phyloP scores from a whole-genome alignment of 345 rosid species.

The Rhodamnia argentea region DNA sequence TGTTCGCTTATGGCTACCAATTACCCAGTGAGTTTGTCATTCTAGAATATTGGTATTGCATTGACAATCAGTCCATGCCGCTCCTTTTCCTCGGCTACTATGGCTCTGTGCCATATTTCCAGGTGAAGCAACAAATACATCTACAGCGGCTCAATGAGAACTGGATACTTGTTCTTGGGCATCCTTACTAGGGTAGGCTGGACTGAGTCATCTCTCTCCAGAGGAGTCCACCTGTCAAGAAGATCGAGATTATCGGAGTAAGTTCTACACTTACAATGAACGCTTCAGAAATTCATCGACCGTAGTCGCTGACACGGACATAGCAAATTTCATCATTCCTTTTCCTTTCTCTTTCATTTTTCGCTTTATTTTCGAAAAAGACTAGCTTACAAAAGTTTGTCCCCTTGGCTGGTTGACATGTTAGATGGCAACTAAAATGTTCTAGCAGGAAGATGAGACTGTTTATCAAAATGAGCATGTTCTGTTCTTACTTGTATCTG shows the following conservation, averaged over 20 bases:
- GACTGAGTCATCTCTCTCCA: slow-evolving; percentile 41
- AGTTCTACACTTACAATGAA: neutral
- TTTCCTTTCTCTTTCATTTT: neutral
- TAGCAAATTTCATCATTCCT: fast-evolving
- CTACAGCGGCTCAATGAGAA: slow-evolving; percentile 26
- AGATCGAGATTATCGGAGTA: neutral
- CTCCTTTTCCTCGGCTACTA: neutral
- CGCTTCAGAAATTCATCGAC: neutral
- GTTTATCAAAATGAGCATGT: neutral
- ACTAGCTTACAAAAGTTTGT: neutral
- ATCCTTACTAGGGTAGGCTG: slow-evolving; percentile 58
- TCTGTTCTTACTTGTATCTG: slow-evolving; percentile 33
- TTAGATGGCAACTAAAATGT: neutral
- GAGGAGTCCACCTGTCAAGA: slow-evolving; percentile 36
- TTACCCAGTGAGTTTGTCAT: neutral
- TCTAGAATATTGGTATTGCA: neutral
- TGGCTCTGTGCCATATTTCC: neutral
- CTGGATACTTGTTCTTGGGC: slow-evolving; percentile 44
- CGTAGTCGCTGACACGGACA: neutral
- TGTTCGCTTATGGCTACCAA: neutral
- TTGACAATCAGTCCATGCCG: neutral
- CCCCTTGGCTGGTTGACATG: neutral
- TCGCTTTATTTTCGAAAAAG: neutral
- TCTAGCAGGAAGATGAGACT: neutral
- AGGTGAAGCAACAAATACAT: neutral